Conservation (phyloP, 352 stramenopile genomes). For the Pythium plurisporium region DNA sequence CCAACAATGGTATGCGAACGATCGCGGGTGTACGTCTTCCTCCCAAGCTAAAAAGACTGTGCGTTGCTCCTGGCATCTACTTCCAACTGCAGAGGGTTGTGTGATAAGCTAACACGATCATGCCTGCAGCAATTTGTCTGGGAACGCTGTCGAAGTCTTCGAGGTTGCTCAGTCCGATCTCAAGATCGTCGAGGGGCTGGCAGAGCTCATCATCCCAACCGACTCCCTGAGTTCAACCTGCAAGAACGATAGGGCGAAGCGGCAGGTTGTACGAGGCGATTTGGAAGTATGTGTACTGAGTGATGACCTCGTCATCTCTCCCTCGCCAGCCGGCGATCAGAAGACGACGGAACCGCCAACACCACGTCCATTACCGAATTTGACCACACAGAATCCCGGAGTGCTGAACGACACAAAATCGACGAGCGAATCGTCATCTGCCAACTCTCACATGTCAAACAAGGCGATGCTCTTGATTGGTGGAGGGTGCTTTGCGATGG, state of each 20-base stretch:
- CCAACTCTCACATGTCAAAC: constrained; percentile 11
- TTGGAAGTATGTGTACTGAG: constrained; percentile 19
- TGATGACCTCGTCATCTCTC: constrained; percentile 1
- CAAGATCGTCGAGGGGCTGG: constrained; percentile 8
- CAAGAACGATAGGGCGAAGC: constrained; percentile 5
- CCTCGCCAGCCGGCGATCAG: not conserved
- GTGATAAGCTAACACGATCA: too few relatives aligned
- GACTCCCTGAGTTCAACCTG: not conserved
- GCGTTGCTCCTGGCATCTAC: not conserved
- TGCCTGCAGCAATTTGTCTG: constrained; percentile 7
- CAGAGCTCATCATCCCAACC: not conserved
- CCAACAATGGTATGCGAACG: constrained; percentile 36
- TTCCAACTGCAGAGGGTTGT: too few relatives aligned
- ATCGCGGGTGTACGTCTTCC: constrained; percentile 46
- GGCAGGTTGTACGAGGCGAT: constrained; percentile 1
- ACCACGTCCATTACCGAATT: not conserved
- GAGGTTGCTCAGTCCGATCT: constrained; percentile 17
- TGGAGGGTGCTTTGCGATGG: constrained; percentile 21
- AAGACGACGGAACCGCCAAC: not conserved
- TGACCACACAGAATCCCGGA: not conserved
- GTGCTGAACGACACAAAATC: constrained; percentile 1
- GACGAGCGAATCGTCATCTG: not conserved
- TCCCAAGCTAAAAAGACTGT: constrained; percentile 25
- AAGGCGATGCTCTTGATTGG: constrained; percentile 20
- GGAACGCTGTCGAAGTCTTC: constrained; percentile 2